These are phyloP conservation scores for Sordariomycetes sp. DNA, from an alignment of 2,329 filamentous ascomycete genomes.

Conservation along the genomic window DNA sequence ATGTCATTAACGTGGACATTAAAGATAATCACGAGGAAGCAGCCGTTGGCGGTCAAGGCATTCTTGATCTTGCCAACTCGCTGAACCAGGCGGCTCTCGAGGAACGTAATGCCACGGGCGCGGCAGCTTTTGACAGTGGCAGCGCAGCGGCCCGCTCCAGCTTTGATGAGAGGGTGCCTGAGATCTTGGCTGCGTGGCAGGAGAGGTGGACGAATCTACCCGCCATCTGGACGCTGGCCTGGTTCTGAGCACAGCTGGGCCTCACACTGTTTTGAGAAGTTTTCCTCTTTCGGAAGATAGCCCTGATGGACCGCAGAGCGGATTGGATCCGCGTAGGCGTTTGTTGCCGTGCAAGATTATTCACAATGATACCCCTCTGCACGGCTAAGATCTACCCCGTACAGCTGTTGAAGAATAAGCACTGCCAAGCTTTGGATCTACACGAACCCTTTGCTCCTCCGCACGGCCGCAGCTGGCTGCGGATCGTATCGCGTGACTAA, in stretches of 20 bases:
- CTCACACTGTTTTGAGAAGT: too few relatives aligned
- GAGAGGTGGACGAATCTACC: constrained; percentile 88
- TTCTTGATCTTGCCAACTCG: constrained; percentile 79
- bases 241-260: constrained; percentile 75
- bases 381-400: too few relatives aligned
- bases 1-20: constrained; percentile 98
- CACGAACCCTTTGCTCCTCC: not conserved
- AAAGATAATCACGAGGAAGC: constrained; percentile 98
- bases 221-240: constrained; percentile 87
- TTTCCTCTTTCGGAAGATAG: too few relatives aligned
- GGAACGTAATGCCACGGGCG: constrained; percentile 60
- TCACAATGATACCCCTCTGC: too few relatives aligned
- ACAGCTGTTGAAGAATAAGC: too few relatives aligned
- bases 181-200: constrained; percentile 88
- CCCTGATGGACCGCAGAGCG: too few relatives aligned
- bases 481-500: too few relatives aligned
- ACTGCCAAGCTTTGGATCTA: not conserved
- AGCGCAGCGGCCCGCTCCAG: constrained; percentile 57
- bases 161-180: constrained; percentile 90
- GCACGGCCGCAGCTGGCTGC: too few relatives aligned
- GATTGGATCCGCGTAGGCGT: too few relatives aligned
- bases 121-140: constrained; percentile 60
- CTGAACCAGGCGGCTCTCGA: constrained; percentile 73
- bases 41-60: constrained; percentile 78
- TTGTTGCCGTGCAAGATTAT: too few relatives aligned